Evolutionary conservation across 345 rosid genomes (phyloP), one percentile per base, ranked within the genome.

Genomic region (Kernera saxatilis): DNA sequence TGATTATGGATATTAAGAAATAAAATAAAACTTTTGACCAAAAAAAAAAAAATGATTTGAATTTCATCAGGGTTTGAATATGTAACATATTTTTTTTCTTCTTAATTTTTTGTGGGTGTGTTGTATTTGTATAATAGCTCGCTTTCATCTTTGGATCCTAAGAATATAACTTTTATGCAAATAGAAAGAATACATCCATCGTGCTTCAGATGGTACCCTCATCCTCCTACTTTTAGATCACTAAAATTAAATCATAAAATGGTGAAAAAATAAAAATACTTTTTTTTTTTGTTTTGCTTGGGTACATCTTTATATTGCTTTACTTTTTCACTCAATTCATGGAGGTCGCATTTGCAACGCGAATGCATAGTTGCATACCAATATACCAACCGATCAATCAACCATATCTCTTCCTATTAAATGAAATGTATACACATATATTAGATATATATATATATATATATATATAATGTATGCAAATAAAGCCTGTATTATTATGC

Each of bases 111-210:
- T 13, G 11, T 2, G 1, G 21, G 51, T 14, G 6, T n/a, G n/a
- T 12, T 32, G 50, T 55, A 73, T 17, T 17, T 60, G 17, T 59
- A 58, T 49, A 56, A 50, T 63, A 58, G 68, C 30, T 75, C 44
- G 10, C 41, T 67, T 75, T 60, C 74, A 68, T 52, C n/a, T 44
- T 27, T 52, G 74, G 43, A 61, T 69, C n/a, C 36, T 52, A 33
- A 61, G 70, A 69, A 75, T 69, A 68, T 43, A 52, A 33, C 64
- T 75, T 74, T 75, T 69, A 61, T 52, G 69, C 44, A 75, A 60
- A 52, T 68, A 68, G 74, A 61, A 60, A 68, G 53, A 57, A 36
- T 57, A 43, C 56, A 52, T 0, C 41, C 36, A 41, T 67, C 54
- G 64, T 73, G 45, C 67, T 57, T 48, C 3, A 17, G 37, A 57